phyloP scores from a whole-genome alignment of 768 basidiomycete genomes.

The Boletus tomentosulus region DNA sequence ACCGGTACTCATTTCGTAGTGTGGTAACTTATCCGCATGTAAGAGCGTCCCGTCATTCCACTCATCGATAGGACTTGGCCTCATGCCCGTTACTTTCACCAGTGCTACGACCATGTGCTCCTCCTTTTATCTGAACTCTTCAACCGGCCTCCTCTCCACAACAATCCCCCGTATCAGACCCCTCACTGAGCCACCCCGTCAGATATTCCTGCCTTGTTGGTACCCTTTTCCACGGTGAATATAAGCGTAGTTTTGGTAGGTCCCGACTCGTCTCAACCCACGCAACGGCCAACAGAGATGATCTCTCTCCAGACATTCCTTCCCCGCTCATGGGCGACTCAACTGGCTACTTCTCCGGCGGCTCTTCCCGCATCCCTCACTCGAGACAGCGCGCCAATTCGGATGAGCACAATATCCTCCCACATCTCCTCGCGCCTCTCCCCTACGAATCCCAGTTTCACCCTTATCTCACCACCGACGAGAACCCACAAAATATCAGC shows the following conservation, averaged over 20 bases:
- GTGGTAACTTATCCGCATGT: conserved; percentile 18
- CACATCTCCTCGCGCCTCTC: conserved; percentile 16
- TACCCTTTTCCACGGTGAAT: conserved; percentile 31
- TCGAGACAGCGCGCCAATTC: conserved; percentile 12
- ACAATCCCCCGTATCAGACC: conserved; percentile 4
- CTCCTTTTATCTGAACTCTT: conserved; percentile 28
- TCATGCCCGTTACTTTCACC: conserved; percentile 26
- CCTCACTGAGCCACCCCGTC: neutral
- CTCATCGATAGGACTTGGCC: conserved; percentile 18
- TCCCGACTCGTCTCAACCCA: conserved; percentile 5
- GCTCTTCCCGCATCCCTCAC: conserved; percentile 9
- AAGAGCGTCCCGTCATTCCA: conserved; percentile 19
- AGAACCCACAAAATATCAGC: conserved; percentile 25
- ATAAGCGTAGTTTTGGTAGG: conserved; percentile 23
- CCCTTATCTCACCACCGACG: conserved; percentile 13
- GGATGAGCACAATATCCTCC: conserved; percentile 13
- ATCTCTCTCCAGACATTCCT: conserved; percentile 13
- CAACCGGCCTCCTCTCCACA: conserved; percentile 4
- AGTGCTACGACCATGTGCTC: conserved; percentile 22
- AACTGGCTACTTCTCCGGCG: conserved; percentile 10
- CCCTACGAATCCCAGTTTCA: conserved; percentile 11
- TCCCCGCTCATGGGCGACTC: conserved; percentile 20
- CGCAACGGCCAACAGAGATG: conserved; percentile 17
- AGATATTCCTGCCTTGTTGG: conserved; percentile 8
- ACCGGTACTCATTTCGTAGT: conserved; percentile 25